Evolutionary conservation across 768 basidiomycete species (phyloP).

Genomic region (Sporobolomyces phaffii): DNA sequence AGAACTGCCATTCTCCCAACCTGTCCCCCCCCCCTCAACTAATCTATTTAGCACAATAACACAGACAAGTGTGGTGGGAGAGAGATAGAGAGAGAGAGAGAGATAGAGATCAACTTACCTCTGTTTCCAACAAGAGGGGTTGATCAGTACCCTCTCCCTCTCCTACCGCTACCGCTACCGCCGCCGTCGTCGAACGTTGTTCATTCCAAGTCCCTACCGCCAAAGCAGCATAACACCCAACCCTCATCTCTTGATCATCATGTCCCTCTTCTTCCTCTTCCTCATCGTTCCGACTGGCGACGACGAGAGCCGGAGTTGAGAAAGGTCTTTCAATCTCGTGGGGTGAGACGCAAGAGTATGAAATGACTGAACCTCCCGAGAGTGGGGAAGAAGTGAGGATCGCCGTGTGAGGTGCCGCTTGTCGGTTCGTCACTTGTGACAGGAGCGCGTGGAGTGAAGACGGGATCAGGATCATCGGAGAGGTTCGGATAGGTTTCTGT

Average conservation of each 20-base stretch:
- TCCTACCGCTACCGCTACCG: no score
- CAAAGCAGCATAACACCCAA: constrained; percentile 26
- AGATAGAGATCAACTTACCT: background rate
- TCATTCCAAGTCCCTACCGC: constrained; percentile 20
- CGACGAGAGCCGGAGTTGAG: background rate
- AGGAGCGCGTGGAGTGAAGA: constrained; percentile 7
- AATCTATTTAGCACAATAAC: background rate
- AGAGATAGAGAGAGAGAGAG: background rate
- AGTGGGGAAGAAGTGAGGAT: constrained; percentile 13
- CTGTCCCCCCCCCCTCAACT: background rate
- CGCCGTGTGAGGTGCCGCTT: constrained; percentile 23
- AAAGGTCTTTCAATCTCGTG: background rate
- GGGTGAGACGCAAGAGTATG: background rate
- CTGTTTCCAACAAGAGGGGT: constrained; percentile 30
- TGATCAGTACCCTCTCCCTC: background rate
- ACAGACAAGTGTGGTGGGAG: background rate
- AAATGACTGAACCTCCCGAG: constrained; percentile 20
- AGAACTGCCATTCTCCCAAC: constrained; percentile 24
- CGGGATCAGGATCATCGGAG: constrained; percentile 17
- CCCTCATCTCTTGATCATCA: constrained; percentile 15
- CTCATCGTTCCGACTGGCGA: background rate
- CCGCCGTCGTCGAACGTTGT: no score
- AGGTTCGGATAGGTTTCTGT: no score
- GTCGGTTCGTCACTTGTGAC: background rate
- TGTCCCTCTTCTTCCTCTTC: background rate